Base-by-base conservation (phyloP, 345 rosid genomes). In the Populus euphratica region DNA sequence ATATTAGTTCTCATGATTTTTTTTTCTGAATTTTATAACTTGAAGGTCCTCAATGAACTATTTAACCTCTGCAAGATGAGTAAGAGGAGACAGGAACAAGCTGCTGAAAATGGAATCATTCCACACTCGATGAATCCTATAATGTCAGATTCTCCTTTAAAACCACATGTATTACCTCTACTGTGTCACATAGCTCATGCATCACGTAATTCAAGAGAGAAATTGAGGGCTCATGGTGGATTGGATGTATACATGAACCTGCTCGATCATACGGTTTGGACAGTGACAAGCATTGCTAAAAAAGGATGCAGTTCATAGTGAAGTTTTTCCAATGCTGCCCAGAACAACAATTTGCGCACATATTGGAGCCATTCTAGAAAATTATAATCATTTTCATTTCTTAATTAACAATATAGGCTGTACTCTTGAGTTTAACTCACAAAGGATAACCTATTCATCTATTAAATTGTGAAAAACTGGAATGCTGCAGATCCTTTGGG, bases 131-230 rank as follows among this genome's bases (percentile, higher is more conserved):
- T 93, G 98, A 90, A 85, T 76, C 85, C 93, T 80, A 91, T 96
- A 62, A 86, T 89, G 86, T 84, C 94, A 21, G 91, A 82, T 73
- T 93, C 97, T 77, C 89, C 91, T 44, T 85, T 96, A 76, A 96
- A 91, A 84, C 95, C 86, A 72, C 83, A 85, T 77, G 99, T 98
- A 25, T 86, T 96, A 84, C 95, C 99, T 68, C 87, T 93, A 64
- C 83, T 96, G 52, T 96, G 97, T 79, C 98, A 96, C 84, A 96
- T 96, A 98, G 98, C 99, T 64, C 99, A 93, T 82, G 99, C 99
- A 12, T 96, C 99, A 17, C 97, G 94, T 69, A 93, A 92, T 80
- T 92, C 98, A 62, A 90, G 99, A 85, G 99, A 96, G 82, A 98
- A 94, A 81, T 80, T 96, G 79, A 89, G 98, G 81, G 98, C 95